Conservation (phyloP, 169 alveolate species). For the Neospora caninum region DNA sequence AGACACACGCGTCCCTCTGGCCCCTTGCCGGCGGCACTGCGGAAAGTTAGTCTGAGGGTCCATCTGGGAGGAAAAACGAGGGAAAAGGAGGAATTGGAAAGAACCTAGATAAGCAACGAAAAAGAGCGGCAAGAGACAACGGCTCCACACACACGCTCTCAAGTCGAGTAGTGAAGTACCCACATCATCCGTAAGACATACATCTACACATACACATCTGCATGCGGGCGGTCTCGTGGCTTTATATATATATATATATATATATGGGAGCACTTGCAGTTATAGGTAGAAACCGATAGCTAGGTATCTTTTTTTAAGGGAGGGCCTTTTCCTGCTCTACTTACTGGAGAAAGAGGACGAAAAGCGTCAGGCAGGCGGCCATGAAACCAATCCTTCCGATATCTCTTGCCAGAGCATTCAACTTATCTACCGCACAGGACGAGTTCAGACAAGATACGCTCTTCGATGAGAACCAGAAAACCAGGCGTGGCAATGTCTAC, state of each 20-base stretch:
- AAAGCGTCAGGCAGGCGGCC: slow-evolving; percentile 79
- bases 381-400: slow-evolving; percentile 81
- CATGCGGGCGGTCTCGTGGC: neutral
- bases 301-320: neutral
- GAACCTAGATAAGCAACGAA: neutral
- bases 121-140: neutral
- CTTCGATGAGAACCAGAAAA: too few relatives aligned
- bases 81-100: neutral
- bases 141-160: neutral
- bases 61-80: too few relatives aligned
- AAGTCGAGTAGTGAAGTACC: neutral
- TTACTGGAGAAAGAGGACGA: slow-evolving; percentile 73
- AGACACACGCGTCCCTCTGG: too few relatives aligned
- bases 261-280: neutral
- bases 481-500: neutral
- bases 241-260: too few relatives aligned
- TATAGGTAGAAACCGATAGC: neutral
- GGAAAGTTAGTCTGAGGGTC: too few relatives aligned
- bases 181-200: neutral
- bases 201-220: neutral
- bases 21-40: too few relatives aligned
- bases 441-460: neutral
- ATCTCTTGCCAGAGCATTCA: slow-evolving; percentile 80
- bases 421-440: slow-evolving; percentile 65
- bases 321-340: neutral